Evolutionary conservation across 2,329 filamentous ascomycete genomes (phyloP).

Genomic region (Laburnicola sp.): DNA sequence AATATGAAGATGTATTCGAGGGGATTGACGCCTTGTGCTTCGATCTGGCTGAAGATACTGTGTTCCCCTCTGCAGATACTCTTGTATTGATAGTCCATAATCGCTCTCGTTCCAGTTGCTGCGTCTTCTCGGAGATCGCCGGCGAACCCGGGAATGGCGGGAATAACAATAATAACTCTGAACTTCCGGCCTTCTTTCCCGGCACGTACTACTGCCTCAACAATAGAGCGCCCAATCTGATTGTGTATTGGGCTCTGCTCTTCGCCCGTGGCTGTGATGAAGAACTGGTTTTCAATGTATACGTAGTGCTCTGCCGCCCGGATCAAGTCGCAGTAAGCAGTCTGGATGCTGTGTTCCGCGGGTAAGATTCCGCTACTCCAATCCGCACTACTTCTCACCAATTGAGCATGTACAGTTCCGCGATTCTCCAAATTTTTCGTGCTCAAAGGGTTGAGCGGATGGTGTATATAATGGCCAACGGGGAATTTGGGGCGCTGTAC

Average conservation of each 20-base stretch:
- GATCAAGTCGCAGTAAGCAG: constrained; percentile 83
- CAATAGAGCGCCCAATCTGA: constrained; percentile 82
- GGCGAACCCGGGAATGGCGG: constrained; percentile 89
- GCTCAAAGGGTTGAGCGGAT: constrained; percentile 72
- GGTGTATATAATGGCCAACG: constrained; percentile 81
- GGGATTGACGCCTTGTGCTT: constrained; percentile 74
- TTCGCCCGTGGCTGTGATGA: constrained; percentile 84
- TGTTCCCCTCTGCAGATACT: constrained; percentile 89
- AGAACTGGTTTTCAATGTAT: constrained; percentile 99
- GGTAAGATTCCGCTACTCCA: constrained; percentile 88
- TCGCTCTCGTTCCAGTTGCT: constrained; percentile 80
- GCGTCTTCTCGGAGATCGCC: constrained; percentile 84
- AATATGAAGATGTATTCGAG: constrained; percentile 85
- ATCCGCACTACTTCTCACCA: constrained; percentile 87
- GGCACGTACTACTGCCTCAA: constrained; percentile 83
- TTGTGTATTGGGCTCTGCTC: constrained; percentile 85
- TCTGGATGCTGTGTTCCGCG: constrained; percentile 82
- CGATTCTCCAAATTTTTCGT: constrained; percentile 62
- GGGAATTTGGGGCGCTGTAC: constrained; percentile 89
- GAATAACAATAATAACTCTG: constrained; percentile 85
- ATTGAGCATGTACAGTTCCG: constrained; percentile 77
- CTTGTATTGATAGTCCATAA: constrained; percentile 99
- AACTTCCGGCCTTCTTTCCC: constrained; percentile 85
- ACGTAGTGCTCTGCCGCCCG: constrained; percentile 86
- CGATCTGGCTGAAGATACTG: constrained; percentile 82